Base-by-base conservation (phyloP, 805 yeast genomes). In the Metschnikowia corniflorae region DNA sequence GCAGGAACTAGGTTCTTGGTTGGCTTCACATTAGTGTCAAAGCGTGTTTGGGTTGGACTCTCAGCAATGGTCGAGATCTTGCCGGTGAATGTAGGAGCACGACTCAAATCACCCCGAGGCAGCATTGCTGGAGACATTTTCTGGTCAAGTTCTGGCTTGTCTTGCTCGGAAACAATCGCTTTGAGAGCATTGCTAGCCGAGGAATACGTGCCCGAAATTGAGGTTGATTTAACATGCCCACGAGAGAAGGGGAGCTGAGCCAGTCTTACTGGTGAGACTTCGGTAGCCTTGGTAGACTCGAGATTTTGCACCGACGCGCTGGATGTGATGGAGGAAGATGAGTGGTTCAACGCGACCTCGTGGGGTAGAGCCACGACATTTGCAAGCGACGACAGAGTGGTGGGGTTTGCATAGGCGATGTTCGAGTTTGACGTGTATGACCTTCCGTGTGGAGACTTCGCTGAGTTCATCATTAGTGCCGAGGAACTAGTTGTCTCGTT, bases 181-280 rank as follows among this genome's bases (percentile, higher is more conserved):
- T 82, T 85, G 40, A 83, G 63, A 7, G 83, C 89, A 43, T 70
- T 53, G 24, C 85, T 77, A 3, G 87, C 89, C 2, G 84, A 65
- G 1, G 79, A 66, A 40, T 70, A 62, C 31, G 48, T 26, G 19
- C 39, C 44, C 6, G 65, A 54, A 26, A 57, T 42, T 3, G 64
- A 56, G 6, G 65, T 53, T n/a, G 68, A 47, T 44, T 60, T 58
- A 12, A 57, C 32, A 37, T 61, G 68, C 8, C 65, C 63, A 31
- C 57, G 42, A 19, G 34, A 21, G 26, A 29, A 32, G 7, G 31
- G 33, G 7, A 34, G 26, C 16, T 41, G 35, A 19, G 22, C 30
- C 16, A 26, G 28, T 31, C 34, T 38, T 12, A 32, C 33, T 14
- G 43, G 42, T 16, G 42, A 18, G 15, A 29, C n/a, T 13, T 43